Percentiles rank a stretch among this genome's conserved stretches.
Conservation (phyloP, 345 rosid genomes). For the Trapa incisa region DNA sequence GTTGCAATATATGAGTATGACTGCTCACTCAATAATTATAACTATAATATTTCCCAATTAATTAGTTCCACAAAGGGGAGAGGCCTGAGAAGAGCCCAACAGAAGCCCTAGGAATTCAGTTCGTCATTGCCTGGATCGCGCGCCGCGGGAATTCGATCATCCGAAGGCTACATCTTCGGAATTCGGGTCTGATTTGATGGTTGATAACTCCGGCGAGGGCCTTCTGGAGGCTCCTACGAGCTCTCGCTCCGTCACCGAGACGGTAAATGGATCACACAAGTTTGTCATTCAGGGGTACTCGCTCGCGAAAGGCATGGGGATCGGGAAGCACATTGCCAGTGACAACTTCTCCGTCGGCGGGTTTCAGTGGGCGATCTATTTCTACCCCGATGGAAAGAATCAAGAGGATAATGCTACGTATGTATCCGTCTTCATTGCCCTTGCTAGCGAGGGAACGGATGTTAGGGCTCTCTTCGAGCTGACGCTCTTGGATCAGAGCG, state of each 20-base stretch:
- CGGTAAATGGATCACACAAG: slow-evolving; percentile 23
- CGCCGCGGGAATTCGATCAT: neutral
- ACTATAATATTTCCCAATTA: too few species aligned
- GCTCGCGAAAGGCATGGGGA: slow-evolving; percentile 59
- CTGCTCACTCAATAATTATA: too few species aligned
- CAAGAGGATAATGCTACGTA: slow-evolving; percentile 50
- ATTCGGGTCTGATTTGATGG: slow-evolving; percentile 2
- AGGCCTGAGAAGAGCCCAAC: neutral
- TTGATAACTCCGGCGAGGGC: slow-evolving; percentile 3
- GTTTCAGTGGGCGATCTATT: slow-evolving; percentile 57
- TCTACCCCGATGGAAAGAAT: slow-evolving; percentile 63
- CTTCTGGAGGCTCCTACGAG: slow-evolving; percentile 22
- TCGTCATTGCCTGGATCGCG: neutral
- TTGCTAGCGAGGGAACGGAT: slow-evolving; percentile 61
- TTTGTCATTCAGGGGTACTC: slow-evolving; percentile 44
- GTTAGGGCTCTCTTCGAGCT: slow-evolving; percentile 56
- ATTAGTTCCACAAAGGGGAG: too few species aligned
- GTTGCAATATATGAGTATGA: too few species aligned
- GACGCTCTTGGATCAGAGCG: slow-evolving; percentile 60
- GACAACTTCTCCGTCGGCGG: slow-evolving; percentile 60
- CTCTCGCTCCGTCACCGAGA: slow-evolving; percentile 40
- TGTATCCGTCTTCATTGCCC: slow-evolving; percentile 55
- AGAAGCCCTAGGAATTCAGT: neutral
- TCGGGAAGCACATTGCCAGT: slow-evolving; percentile 57
- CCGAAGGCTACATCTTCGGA: neutral